Evolutionary conservation across 768 basidiomycete species (phyloP).

Genomic region (Mycena crocata): DNA sequence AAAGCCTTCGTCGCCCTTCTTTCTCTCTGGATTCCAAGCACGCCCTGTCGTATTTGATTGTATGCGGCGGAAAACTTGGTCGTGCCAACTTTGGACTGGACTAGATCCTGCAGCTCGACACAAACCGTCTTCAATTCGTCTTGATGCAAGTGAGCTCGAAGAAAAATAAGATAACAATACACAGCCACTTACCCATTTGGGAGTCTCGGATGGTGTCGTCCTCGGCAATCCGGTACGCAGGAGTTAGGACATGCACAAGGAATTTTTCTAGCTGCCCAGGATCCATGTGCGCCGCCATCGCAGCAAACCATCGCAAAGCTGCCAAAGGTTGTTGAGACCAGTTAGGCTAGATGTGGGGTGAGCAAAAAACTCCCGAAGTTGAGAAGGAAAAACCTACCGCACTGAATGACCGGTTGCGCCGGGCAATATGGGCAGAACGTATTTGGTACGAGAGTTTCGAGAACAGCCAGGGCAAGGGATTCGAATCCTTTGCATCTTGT

Average conservation of each 20-base stretch:
- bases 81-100: conserved; percentile 90
- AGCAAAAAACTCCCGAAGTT: not conserved
- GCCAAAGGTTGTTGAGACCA: conserved; percentile 89
- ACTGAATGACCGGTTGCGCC: conserved; percentile 64
- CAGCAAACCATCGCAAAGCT: conserved; percentile 93
- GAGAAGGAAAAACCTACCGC: conserved; percentile 50
- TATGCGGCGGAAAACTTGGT: conserved; percentile 85
- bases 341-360: conserved; percentile 61
- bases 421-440: conserved; percentile 77
- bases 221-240: conserved; percentile 87
- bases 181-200: conserved; percentile 72
- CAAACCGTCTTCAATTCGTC: conserved; percentile 88
- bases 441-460: conserved; percentile 92
- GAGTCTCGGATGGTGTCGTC: conserved; percentile 86
- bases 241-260: conserved; percentile 86
- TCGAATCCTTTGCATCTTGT: conserved; percentile 45
- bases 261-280: conserved; percentile 68
- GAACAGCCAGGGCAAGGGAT: conserved; percentile 92
- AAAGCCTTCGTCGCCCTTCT: conserved; percentile 70
- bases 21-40: conserved; percentile 74
- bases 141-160: conserved; percentile 41
- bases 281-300: conserved; percentile 83
- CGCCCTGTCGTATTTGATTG: conserved; percentile 81
- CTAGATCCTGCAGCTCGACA: conserved; percentile 85
- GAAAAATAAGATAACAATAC: not conserved